A percentile compares a stretch with the other conserved stretches of the same genome.
phyloP scores from a whole-genome alignment of 257 asterid species.

The Salvia splendens region DNA sequence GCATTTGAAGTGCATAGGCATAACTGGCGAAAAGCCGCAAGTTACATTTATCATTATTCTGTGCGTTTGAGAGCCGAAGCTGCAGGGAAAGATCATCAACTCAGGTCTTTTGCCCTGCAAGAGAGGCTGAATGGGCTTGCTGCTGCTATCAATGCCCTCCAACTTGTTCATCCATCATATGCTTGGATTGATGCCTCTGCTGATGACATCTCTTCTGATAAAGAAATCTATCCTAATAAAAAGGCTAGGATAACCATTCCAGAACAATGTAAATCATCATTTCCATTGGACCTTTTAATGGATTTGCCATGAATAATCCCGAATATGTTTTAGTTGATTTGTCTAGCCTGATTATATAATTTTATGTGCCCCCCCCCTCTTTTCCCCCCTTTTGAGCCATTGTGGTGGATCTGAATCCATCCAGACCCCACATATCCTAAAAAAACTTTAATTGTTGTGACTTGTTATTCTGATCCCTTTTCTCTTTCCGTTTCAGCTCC shows the following conservation, averaged over 20 bases:
- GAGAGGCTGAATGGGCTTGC: slow-evolving; percentile 89
- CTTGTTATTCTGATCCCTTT: slow-evolving; percentile 16
- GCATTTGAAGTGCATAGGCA: slow-evolving; percentile 90
- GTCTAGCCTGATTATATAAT: slow-evolving; percentile 7
- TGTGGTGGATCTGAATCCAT: neutral
- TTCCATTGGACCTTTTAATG: slow-evolving; percentile 14
- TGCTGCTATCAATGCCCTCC: slow-evolving; percentile 88
- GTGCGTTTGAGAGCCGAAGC: slow-evolving; percentile 70
- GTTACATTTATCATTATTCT: slow-evolving; percentile 67
- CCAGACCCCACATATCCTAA: slow-evolving; percentile 13
- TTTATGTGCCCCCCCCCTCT: slow-evolving; percentile 5
- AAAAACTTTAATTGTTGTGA: slow-evolving; percentile 26
- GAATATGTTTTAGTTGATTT: neutral
- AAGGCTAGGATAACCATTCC: slow-evolving; percentile 67
- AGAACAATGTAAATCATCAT: slow-evolving; percentile 55
- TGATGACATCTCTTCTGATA: slow-evolving; percentile 48
- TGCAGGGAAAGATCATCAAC: slow-evolving; percentile 61
- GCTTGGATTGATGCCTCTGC: slow-evolving; percentile 82
- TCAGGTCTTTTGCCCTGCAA: slow-evolving; percentile 62
- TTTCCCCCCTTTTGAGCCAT: slow-evolving; percentile 12
- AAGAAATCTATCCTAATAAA: slow-evolving; percentile 72
- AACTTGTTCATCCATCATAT: slow-evolving; percentile 87
- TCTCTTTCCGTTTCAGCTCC: slow-evolving; percentile 48
- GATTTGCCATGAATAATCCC: slow-evolving; percentile 6
- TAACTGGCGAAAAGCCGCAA: slow-evolving; percentile 96